phyloP scores from a whole-genome alignment of 306 rosid species.

The Prunus salicina region DNA sequence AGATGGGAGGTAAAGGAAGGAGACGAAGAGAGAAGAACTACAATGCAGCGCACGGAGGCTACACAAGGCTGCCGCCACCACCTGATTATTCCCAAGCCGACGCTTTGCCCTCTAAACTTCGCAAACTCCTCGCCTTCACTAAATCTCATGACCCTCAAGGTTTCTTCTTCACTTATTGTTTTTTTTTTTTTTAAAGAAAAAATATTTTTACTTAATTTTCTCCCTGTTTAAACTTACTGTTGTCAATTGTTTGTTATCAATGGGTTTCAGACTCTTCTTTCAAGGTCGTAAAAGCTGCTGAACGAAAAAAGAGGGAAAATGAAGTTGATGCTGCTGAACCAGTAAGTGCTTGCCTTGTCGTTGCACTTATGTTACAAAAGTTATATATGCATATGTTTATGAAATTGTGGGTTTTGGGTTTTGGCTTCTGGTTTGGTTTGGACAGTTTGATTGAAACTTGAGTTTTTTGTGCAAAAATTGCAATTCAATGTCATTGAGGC shows the following conservation, averaged over 20 bases:
- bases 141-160: constrained; percentile 40
- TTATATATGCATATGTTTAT: not conserved
- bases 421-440: not conserved
- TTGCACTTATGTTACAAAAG: no score
- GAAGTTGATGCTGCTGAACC: constrained; percentile 20
- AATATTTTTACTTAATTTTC: not conserved
- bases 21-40: constrained; percentile 83
- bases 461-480: not conserved
- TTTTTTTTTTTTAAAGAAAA: not conserved
- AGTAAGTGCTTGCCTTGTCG: constrained; percentile 20
- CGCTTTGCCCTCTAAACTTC: constrained; percentile 72
- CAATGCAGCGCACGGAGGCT: constrained; percentile 76
- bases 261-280: constrained; percentile 43
- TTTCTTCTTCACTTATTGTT: not conserved
- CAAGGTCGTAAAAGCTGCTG: constrained; percentile 20
- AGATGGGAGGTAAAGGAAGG: constrained; percentile 74
- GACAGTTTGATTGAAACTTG: not conserved
- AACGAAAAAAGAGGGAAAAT: constrained; percentile 24
- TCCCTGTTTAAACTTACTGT: not conserved
- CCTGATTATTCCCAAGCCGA: constrained; percentile 59
- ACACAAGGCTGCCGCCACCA: constrained; percentile 76
- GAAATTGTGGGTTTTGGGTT: not conserved
- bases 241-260: not conserved
- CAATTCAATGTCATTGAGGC: not conserved
- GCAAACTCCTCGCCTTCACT: constrained; percentile 56